Percentiles rank a stretch among this genome's conserved stretches.
These are phyloP conservation scores for Botryotinia globosa DNA, from an alignment of 2,329 filamentous ascomycete species.

Conservation along the genomic window DNA sequence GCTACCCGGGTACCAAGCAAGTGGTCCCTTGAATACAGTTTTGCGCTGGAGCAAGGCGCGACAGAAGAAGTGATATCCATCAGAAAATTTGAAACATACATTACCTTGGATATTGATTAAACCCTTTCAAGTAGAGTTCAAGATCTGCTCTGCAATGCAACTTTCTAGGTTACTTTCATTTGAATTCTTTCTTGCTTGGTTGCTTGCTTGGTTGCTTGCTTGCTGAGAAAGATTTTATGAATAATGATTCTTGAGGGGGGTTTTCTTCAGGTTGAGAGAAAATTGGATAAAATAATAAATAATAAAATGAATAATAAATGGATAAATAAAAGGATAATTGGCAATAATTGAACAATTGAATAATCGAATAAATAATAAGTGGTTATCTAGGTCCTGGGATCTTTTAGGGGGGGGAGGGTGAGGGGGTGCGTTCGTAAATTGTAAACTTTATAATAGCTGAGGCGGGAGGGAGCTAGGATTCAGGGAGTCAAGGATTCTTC, in stretches of 20 bases:
- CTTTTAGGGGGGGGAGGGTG: background rate
- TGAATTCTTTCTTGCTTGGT: background rate
- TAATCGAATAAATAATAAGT: no score
- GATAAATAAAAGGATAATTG: background rate
- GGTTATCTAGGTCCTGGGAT: background rate
- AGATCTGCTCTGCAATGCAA: background rate
- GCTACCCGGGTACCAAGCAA: constrained; percentile 6
- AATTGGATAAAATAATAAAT: background rate
- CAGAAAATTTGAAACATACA: constrained; percentile 7
- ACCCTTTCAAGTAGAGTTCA: constrained; percentile 6
- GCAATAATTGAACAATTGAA: no score
- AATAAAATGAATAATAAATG: constrained; percentile 2
- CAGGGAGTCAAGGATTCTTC: background rate
- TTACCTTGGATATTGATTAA: constrained; percentile 16
- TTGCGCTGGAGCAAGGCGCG: constrained; percentile 14
- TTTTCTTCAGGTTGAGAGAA: no score
- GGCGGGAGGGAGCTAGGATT: background rate
- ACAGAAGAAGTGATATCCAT: constrained; percentile 2
- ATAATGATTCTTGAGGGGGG: background rate
- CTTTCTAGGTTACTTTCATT: background rate
- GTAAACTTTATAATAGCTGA: background rate
- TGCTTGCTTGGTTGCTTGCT: no score
- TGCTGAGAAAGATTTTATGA: background rate
- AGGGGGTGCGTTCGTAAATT: background rate
- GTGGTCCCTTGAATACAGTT: constrained; percentile 2